Evolutionary conservation across 2,329 filamentous ascomycete species (phyloP).

Genomic region (Cadophora sp.): DNA sequence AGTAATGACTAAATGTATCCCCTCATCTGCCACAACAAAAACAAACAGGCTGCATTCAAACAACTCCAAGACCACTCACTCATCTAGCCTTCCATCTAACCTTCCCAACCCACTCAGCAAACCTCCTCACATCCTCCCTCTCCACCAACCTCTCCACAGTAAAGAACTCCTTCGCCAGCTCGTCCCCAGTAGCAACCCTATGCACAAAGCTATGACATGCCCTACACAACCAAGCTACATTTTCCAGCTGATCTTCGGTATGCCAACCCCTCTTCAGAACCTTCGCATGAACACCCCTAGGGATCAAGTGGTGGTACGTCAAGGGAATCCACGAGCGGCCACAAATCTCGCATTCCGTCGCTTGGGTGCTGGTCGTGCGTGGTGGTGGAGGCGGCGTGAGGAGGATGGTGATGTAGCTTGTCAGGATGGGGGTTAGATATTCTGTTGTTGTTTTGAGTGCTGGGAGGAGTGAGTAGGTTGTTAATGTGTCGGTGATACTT

Average conservation of each 20-base stretch:
- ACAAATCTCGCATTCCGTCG: conserved; percentile 76
- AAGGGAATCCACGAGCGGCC: conserved; percentile 75
- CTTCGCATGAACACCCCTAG: conserved; percentile 77
- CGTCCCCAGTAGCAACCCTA: conserved; percentile 76
- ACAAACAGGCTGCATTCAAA: not conserved
- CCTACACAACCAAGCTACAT: conserved; percentile 85
- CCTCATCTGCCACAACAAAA: not conserved
- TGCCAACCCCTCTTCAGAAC: conserved; percentile 82
- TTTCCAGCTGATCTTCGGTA: conserved; percentile 74
- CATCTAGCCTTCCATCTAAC: conserved; percentile 72
- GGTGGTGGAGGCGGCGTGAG: conserved; percentile 70
- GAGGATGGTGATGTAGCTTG: conserved; percentile 64
- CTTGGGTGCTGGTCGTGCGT: conserved; percentile 58
- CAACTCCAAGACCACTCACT: not conserved
- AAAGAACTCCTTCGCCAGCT: conserved; percentile 74
- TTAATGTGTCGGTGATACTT: conserved; percentile 69
- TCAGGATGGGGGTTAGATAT: conserved; percentile 69
- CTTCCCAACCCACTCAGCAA: conserved; percentile 74
- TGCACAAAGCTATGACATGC: conserved; percentile 88
- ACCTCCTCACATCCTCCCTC: conserved; percentile 74
- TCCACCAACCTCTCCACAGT: conserved; percentile 74
- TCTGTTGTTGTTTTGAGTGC: conserved; percentile 53
- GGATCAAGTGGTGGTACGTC: conserved; percentile 87
- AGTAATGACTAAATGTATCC: not conserved
- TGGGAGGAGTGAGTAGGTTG: conserved; percentile 66